Evolutionary conservation across 371 early-diverging fungal genomes (phyloP).

Genomic region (Massospora cicadina): DNA sequence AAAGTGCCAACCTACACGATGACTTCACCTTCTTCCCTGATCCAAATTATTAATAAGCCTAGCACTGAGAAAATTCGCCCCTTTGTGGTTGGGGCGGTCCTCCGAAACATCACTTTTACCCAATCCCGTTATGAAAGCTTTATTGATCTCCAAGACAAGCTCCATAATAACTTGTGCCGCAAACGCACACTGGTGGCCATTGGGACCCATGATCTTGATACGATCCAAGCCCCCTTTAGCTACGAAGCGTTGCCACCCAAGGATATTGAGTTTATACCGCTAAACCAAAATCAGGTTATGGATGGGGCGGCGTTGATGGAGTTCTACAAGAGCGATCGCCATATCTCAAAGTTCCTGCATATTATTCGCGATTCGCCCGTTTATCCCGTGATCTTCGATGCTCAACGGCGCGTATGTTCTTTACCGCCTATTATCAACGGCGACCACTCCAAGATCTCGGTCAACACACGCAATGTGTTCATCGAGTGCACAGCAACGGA

Average conservation of each 20-base stretch:
- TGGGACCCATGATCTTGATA: constrained; percentile 98
- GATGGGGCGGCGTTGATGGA: constrained; percentile 77
- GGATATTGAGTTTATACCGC: constrained; percentile 84
- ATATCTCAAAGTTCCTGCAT: constrained; percentile 79
- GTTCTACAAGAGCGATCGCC: constrained; percentile 69
- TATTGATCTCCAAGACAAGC: constrained; percentile 98
- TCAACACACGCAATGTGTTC: constrained; percentile 93
- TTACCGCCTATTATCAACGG: constrained; percentile 99
- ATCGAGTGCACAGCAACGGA: constrained; percentile 99
- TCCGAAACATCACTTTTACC: constrained; percentile 78
- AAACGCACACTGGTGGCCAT: constrained; percentile 95
- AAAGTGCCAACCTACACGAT: constrained; percentile 27
- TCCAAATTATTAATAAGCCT: background rate
- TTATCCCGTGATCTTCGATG: constrained; percentile 86
- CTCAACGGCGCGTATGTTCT: constrained; percentile 70
- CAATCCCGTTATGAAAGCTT: constrained; percentile 79
- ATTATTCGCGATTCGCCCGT: constrained; percentile 84
- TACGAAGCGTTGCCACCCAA: constrained; percentile 84
- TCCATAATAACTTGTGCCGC: constrained; percentile 92
- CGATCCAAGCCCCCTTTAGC: constrained; percentile 83
- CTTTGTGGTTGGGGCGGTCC: constrained; percentile 81
- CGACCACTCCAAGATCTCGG: constrained; percentile 92
- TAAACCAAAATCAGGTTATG: constrained; percentile 81
- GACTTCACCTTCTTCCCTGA: background rate
- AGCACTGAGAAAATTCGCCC: constrained; percentile 65